Base-by-base conservation (phyloP, 2,329 filamentous ascomycete genomes). In the Torrubiella hemipterigena region DNA sequence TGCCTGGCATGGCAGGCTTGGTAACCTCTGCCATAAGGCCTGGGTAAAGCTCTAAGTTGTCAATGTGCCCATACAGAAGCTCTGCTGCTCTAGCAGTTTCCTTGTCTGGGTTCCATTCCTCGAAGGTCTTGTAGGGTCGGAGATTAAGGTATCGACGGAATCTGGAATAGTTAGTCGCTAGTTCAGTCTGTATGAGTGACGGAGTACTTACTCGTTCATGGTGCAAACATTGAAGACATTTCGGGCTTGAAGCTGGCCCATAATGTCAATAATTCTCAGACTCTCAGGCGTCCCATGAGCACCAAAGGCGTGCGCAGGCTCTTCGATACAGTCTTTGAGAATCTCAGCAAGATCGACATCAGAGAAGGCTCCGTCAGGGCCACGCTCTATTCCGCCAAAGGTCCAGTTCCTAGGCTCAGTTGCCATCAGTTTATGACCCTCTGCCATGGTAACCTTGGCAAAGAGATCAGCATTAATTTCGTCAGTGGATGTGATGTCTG, bases 81-180 rank as follows among this genome's bases (percentile, higher is more conserved):
- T 67, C 63, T 5, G 86, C 64, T 17, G 73, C 62, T 29, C 78
- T 66, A 3, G 81, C 71, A 12, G 89, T 69, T 11, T 72, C 68
- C 0, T 77, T 77, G 42, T 91, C 78, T 0, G 77, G 74, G 51
- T 87, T 91, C 57, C 93, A 86, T 30, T 87, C 81, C 50, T 87
- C 81, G 37, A 93, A 93, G 0, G 65, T 80, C 15, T 77, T 72
- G 47, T 93, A 78, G 1, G 73, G 69, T 54, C 81, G 81, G 6
- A 93, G 61, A 2, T 77, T 75, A 44, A 89, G 87, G 57, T 86
- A 81, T 50, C 81, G 77, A 31, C 84, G 71, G 63, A 91, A 93
- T n/a, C n/a, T n/a, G n/a, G n/a, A n/a, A n/a, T n/a, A n/a, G n/a
- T n/a, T n/a, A n/a, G n/a, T n/a, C n/a, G n/a, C n/a, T n/a, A n/a